Conservation (phyloP, 495 filamentous ascomycete genomes). For the Penicillium argentinense region DNA sequence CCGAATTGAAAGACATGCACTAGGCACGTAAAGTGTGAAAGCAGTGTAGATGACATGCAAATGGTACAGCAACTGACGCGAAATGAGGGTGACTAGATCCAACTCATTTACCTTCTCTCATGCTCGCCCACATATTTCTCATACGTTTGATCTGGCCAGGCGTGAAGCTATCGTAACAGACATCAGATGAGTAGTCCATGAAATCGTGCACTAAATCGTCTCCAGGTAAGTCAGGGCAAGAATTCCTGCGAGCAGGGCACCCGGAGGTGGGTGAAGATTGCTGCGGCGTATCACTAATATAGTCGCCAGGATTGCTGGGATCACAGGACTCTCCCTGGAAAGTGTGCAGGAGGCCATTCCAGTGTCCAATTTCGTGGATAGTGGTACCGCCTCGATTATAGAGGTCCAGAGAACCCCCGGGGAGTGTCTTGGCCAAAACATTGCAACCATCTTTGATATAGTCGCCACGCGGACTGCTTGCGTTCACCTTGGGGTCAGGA, state of each 20-base stretch:
- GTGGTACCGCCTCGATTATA: constrained; percentile 53
- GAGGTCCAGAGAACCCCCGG: constrained; percentile 39
- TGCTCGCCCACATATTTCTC: constrained; percentile 45
- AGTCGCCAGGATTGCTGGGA: constrained; percentile 44
- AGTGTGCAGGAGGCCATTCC: constrained; percentile 57
- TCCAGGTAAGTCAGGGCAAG: constrained; percentile 45
- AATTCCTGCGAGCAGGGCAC: constrained; percentile 48
- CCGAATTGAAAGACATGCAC: no score
- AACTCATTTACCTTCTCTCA: constrained; percentile 41
- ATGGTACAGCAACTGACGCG: no score
- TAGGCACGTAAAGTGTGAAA: no score
- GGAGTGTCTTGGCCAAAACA: constrained; percentile 51
- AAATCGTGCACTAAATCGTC: constrained; percentile 53
- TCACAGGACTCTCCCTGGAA: constrained; percentile 53
- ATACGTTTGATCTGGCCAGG: constrained; percentile 44
- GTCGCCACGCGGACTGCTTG: constrained; percentile 29
- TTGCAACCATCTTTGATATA: constrained; percentile 56
- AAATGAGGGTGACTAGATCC: no score
- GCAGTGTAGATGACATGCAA: no score
- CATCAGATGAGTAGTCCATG: constrained; percentile 58
- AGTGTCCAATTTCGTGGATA: constrained; percentile 60
- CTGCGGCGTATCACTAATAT: constrained; percentile 53
- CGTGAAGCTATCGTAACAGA: constrained; percentile 51
- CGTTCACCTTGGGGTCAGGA: constrained; percentile 38
- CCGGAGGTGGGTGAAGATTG: constrained; percentile 49